Evolutionary conservation across 2,329 filamentous ascomycete species (phyloP).

Genomic region (Decorospora gaudefroyi): DNA sequence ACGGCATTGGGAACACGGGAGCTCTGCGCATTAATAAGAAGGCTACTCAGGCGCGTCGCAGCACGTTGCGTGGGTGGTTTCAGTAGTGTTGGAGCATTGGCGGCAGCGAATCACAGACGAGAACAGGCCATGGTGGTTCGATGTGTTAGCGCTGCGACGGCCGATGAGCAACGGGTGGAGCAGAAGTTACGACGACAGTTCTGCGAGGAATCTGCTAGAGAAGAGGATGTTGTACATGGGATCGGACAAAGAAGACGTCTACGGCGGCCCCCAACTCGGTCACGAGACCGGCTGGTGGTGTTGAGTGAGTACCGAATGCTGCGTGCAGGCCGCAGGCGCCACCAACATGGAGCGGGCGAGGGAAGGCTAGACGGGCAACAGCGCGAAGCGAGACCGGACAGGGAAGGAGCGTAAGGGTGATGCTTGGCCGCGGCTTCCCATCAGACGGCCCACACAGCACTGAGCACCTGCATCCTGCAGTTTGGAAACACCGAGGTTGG

Average conservation of each 20-base stretch:
- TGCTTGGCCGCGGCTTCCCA: constrained; percentile 16
- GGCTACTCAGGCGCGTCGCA: constrained; percentile 42
- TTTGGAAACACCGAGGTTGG: not conserved
- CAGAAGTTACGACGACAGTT: not conserved
- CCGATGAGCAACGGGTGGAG: constrained; percentile 13
- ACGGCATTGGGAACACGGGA: constrained; percentile 32
- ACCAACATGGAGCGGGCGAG: constrained; percentile 14
- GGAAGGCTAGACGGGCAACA: constrained; percentile 17
- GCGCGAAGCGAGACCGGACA: constrained; percentile 22
- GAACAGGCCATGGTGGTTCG: constrained; percentile 28
- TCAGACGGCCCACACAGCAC: constrained; percentile 1
- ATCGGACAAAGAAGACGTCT: too few relatives aligned
- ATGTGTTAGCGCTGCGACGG: constrained; percentile 35
- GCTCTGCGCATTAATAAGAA: constrained; percentile 43
- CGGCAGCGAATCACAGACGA: constrained; percentile 37
- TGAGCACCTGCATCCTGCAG: not conserved
- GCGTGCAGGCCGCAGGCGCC: constrained; percentile 12
- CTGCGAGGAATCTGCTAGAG: too few relatives aligned
- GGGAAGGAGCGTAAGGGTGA: constrained; percentile 19
- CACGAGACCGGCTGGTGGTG: constrained; percentile 8
- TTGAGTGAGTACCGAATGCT: constrained; percentile 13
- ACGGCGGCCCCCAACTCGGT: not conserved
- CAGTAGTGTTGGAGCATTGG: constrained; percentile 40
- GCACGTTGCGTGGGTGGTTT: constrained; percentile 43
- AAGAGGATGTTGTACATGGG: too few relatives aligned